Evolutionary conservation across 2,329 filamentous ascomycete genomes (phyloP).

Genomic region (Ciborinia camelliae): DNA sequence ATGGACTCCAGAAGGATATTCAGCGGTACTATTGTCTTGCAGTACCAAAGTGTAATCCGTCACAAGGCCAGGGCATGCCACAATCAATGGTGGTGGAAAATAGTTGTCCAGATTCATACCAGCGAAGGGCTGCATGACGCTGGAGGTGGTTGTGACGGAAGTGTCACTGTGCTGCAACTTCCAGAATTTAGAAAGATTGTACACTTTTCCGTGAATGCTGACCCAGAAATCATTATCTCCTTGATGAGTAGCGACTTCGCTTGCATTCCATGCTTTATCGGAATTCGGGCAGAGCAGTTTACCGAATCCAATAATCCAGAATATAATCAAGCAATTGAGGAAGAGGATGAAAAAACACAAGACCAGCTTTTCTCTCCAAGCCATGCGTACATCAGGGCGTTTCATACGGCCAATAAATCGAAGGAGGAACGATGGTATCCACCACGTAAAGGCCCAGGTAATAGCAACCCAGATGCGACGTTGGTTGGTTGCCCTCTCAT

Average conservation of each 20-base stretch:
- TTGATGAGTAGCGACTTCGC: slow-evolving; percentile 67
- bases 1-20: slow-evolving; percentile 57
- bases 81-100: slow-evolving; percentile 72
- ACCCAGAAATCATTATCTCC: slow-evolving; percentile 81
- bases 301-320: slow-evolving; percentile 89
- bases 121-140: slow-evolving; percentile 72
- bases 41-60: slow-evolving; percentile 55
- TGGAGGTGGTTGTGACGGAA: slow-evolving; percentile 54
- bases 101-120: slow-evolving; percentile 80
- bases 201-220: slow-evolving; percentile 81
- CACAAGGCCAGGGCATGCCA: slow-evolving; percentile 73
- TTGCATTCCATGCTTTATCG: slow-evolving; percentile 79
- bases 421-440: slow-evolving; percentile 85
- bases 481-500: slow-evolving; percentile 57
- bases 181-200: slow-evolving; percentile 90
- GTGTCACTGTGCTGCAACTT: slow-evolving; percentile 78
- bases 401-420: slow-evolving; percentile 90
- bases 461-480: slow-evolving; percentile 77
- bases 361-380: slow-evolving; percentile 93
- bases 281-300: slow-evolving; percentile 83
- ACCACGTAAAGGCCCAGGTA: slow-evolving; percentile 87
- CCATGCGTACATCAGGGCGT: slow-evolving; percentile 91
- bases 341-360: slow-evolving; percentile 77
- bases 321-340: slow-evolving; percentile 77
- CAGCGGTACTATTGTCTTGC: slow-evolving; percentile 61